Conservation (phyloP, 2,329 filamentous ascomycete species). For the Epichloe coenophiala region DNA sequence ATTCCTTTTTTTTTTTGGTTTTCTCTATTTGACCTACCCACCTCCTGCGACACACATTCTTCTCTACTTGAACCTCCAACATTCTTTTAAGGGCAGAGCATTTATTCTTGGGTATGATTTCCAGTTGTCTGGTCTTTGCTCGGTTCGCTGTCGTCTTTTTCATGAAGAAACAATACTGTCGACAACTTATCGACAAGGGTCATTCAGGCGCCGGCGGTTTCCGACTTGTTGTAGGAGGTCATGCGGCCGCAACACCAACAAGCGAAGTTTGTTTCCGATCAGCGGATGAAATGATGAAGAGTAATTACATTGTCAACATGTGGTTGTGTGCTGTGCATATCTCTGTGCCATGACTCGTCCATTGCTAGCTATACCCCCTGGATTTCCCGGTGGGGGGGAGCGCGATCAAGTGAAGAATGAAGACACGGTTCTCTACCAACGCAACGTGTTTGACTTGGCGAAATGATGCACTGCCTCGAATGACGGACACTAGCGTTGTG, state of each 20-base stretch:
- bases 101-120: background rate
- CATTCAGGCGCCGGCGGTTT: background rate
- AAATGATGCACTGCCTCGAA: too few species aligned
- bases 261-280: background rate
- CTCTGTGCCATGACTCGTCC: background rate
- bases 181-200: background rate
- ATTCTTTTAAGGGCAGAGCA: background rate
- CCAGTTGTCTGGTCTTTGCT: background rate
- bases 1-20: background rate
- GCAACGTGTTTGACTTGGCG: too few species aligned
- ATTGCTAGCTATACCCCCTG: background rate
- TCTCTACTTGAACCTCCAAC: background rate
- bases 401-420: too few species aligned
- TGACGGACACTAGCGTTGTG: too few species aligned
- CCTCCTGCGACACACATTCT: background rate
- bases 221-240: too few species aligned
- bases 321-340: background rate
- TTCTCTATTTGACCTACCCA: background rate
- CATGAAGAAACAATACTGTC: too few species aligned
- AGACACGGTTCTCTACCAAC: too few species aligned
- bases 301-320: background rate
- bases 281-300: background rate
- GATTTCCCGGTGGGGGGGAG: too few species aligned
- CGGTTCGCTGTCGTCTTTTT: background rate
- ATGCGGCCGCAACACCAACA: background rate